Conservation (phyloP, 495 filamentous ascomycete genomes). For the Aspergillus panamensis region DNA sequence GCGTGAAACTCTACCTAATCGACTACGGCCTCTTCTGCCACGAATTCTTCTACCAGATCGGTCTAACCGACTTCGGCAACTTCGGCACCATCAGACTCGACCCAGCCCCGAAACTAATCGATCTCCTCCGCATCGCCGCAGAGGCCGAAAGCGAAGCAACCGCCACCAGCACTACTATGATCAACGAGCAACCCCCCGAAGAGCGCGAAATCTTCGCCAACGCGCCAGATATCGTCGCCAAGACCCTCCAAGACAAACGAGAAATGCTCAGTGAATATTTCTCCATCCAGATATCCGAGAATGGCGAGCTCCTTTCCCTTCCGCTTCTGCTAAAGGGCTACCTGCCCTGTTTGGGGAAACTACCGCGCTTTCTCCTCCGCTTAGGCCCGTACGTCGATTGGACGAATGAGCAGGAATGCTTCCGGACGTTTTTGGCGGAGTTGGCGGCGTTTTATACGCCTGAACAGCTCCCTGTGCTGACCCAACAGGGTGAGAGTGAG, state of each 20-base stretch:
- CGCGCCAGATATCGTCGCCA: slow-evolving; percentile 58
- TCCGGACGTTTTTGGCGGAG: slow-evolving; percentile 78
- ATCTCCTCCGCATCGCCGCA: slow-evolving; percentile 70
- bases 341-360: slow-evolving; percentile 75
- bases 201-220: slow-evolving; percentile 62
- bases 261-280: slow-evolving; percentile 96
- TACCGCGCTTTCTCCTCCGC: slow-evolving; percentile 83
- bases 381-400: slow-evolving; percentile 89
- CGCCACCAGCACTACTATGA: slow-evolving; percentile 13
- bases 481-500: slow-evolving; percentile 14
- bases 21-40: slow-evolving; percentile 87
- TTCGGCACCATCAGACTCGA: slow-evolving; percentile 82
- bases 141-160: slow-evolving; percentile 52
- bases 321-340: slow-evolving; percentile 89
- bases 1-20: slow-evolving; percentile 87
- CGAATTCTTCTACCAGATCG: slow-evolving; percentile 97
- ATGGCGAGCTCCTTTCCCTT: slow-evolving; percentile 72
- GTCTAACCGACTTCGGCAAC: slow-evolving; percentile 93
- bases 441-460: slow-evolving; percentile 91
- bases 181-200: slow-evolving; percentile 26
- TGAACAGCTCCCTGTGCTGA: slow-evolving; percentile 66
- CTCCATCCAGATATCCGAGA: slow-evolving; percentile 71
- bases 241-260: slow-evolving; percentile 64
- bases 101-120: slow-evolving; percentile 66
- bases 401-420: slow-evolving; percentile 79